Base-by-base conservation (phyloP, 495 filamentous ascomycete genomes). In the Aspergillus baeticus region DNA sequence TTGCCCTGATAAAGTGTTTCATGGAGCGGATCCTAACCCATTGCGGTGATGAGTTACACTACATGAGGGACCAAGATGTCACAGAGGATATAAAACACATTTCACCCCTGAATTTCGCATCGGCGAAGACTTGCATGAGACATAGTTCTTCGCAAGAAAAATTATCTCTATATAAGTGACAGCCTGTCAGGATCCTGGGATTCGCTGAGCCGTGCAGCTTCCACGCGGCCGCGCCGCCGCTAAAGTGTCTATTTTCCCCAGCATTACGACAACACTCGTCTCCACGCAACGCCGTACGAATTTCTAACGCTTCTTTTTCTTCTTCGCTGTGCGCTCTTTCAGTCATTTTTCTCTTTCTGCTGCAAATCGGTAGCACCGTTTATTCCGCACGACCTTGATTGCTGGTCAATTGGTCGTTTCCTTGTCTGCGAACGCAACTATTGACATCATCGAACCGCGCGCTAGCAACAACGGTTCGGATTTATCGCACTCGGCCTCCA, bases 21-120 rank as follows among this genome's bases (percentile, higher is more conserved):
- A 37, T 34, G n/a, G 17, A 22, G 57, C 10, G 42, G 58, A 61
- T 57, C 59, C 42, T 57, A 34, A 15, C 59, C 59, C 17, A 13
- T 49, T 61, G 53, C 59, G 54, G 54, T 50, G 37, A 42, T 17
- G 45, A 41, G 44, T 48, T 47, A 29, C 53, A 44, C 51, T 35
- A 34, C 51, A 43, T 10, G 7, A 15, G 39, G 10, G 17, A 10
- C 6, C 18, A 15, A 21, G 17, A 21, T 50, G 47, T 50, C 47
- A 38, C 34, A 49, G 10, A 10, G 31, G 10, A n/a, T 50, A 50
- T 37, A 50, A 50, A 50, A 50, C 34, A 38, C 34, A 14, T 23
- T 26, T 7, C 7, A 20, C 47, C 47, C 47, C 47, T 38, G 47
- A 38, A 26, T 49, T 11, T 43, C 18, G 18, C 17, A 41, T 41